Evolutionary conservation across 2,329 filamentous ascomycete genomes (phyloP).

Genomic region (Coniochaeta hoffmannii): DNA sequence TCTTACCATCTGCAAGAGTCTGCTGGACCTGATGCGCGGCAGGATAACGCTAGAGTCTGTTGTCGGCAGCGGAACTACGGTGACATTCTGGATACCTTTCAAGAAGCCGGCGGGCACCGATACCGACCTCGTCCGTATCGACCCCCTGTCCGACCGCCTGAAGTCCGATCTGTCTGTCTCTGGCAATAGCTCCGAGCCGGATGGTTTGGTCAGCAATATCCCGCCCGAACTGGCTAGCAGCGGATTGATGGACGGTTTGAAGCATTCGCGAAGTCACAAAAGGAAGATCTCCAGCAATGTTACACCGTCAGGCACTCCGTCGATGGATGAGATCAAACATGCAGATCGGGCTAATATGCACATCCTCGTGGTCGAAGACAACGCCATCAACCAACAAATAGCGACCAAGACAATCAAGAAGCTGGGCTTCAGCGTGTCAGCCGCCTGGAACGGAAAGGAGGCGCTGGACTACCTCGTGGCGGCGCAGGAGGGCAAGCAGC

Average conservation of each 20-base stretch:
- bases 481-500: conserved; percentile 39
- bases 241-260: conserved; percentile 11
- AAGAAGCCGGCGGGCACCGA: conserved; percentile 53
- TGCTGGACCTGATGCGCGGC: conserved; percentile 73
- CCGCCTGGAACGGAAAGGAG: conserved; percentile 72
- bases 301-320: conserved; percentile 9
- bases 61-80: conserved; percentile 62
- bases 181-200: conserved; percentile 59
- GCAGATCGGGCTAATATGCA: conserved; percentile 56
- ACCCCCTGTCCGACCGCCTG: conserved; percentile 58
- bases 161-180: conserved; percentile 58
- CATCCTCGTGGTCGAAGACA: conserved; percentile 76
- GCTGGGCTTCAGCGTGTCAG: conserved; percentile 62
- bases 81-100: conserved; percentile 71
- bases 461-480: conserved; percentile 64
- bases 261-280: conserved; percentile 21
- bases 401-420: conserved; percentile 68
- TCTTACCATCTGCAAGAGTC: conserved; percentile 73
- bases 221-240: conserved; percentile 21
- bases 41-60: conserved; percentile 63
- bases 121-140: conserved; percentile 50
- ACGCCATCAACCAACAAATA: conserved; percentile 31
- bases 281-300: conserved; percentile 19
- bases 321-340: conserved; percentile 41
- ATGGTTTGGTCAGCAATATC: conserved; percentile 37